Conservation (phyloP, 139 green algal species). For the Ulvella scutata region DNA sequence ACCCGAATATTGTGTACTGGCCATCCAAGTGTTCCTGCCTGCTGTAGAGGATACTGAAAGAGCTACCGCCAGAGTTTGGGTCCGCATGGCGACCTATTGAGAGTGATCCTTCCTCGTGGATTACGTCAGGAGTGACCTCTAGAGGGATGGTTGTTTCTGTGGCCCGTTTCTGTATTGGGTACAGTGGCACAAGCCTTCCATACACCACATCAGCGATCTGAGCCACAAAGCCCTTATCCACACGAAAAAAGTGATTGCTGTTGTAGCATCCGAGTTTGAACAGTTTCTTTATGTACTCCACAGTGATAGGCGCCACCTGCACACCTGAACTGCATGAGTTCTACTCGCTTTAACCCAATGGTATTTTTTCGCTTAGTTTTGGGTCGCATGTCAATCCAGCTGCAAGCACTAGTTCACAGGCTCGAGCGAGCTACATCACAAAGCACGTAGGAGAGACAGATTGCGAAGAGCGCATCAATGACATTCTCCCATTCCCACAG, state of each 20-base stretch:
- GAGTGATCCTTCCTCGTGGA: constrained; percentile 40
- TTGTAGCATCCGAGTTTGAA: constrained; percentile 56
- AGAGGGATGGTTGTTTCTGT: too few species aligned
- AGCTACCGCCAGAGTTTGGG: constrained; percentile 57
- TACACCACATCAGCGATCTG: constrained; percentile 50
- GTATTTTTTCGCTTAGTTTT: too few species aligned
- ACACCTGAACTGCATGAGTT: too few species aligned
- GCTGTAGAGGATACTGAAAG: constrained; percentile 73
- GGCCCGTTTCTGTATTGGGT: constrained; percentile 32
- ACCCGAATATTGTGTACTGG: constrained; percentile 57
- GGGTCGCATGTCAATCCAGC: too few species aligned
- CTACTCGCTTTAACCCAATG: too few species aligned
- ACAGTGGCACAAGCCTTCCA: constrained; percentile 31
- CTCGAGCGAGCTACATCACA: too few species aligned
- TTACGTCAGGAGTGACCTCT: constrained; percentile 46
- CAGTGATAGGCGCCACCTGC: constrained; percentile 57
- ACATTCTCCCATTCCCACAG: too few species aligned
- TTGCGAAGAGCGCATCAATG: too few species aligned
- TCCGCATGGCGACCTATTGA: constrained; percentile 69
- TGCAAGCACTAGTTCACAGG: too few species aligned
- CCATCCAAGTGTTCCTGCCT: constrained; percentile 67
- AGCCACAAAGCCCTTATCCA: constrained; percentile 85
- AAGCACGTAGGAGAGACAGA: too few species aligned
- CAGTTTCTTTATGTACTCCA: constrained; percentile 57
- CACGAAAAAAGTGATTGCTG: constrained; percentile 67